Conservation (phyloP, 306 rosid species). For the Astragalus membranaceus region DNA sequence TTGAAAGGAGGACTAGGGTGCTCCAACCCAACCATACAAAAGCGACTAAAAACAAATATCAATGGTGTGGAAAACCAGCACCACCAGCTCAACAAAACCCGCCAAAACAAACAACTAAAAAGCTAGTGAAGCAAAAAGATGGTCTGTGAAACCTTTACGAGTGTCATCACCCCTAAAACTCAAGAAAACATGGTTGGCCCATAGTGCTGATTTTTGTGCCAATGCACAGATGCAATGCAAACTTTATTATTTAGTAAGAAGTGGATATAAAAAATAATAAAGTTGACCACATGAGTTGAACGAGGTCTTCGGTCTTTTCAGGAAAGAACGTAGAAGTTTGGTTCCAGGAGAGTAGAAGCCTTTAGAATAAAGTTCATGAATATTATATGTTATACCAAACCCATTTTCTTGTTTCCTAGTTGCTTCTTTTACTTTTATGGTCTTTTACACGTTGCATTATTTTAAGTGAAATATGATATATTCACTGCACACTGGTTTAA, state of each 20-base stretch:
- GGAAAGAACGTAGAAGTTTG: slow-evolving; percentile 9
- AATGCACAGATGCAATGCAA: neutral
- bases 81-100: no score
- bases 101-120: neutral
- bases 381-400: neutral
- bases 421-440: no score
- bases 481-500: no score
- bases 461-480: no score
- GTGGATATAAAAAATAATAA: neutral
- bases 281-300: neutral
- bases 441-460: no score
- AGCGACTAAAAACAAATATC: no score
- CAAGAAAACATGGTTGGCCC: slow-evolving; percentile 30
- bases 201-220: neutral
- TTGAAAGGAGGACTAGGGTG: no score
- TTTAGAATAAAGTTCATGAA: neutral
- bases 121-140: slow-evolving; percentile 29
- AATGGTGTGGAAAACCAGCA: no score
- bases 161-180: slow-evolving; percentile 30
- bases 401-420: no score
- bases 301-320: neutral
- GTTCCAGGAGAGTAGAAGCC: neutral
- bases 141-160: slow-evolving; percentile 22
- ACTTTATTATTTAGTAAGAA: neutral
- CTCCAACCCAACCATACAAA: no score